Evolutionary conservation across 2,329 filamentous ascomycete genomes (phyloP).

Genomic region (Ceratocystis alfenasii): DNA sequence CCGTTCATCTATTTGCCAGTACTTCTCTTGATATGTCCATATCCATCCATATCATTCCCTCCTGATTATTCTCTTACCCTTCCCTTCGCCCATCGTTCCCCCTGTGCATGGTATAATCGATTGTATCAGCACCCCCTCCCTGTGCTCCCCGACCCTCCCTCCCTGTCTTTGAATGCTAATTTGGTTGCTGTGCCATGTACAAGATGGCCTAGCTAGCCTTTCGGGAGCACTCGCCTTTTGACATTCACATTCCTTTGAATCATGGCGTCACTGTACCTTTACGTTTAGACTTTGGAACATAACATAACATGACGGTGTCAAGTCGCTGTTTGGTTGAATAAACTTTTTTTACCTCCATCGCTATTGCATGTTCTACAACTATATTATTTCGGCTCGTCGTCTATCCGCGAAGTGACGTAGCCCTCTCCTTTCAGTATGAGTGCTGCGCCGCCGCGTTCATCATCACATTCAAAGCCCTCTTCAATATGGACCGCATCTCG

Average conservation of each 20-base stretch:
- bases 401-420: neutral
- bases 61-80: neutral
- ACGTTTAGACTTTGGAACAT: neutral
- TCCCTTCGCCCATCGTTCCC: neutral
- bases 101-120: neutral
- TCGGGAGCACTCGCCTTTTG: neutral
- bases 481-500: constrained; percentile 19
- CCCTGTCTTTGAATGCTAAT: neutral
- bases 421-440: neutral
- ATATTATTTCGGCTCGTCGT: neutral
- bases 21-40: neutral
- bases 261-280: neutral
- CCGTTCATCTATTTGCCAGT: neutral
- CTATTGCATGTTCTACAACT: neutral
- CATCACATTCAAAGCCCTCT: neutral
- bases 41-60: neutral
- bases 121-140: neutral
- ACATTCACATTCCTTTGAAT: neutral
- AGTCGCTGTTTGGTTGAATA: neutral
- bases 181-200: neutral
- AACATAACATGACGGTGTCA: neutral
- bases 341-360: neutral
- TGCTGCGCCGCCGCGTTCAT: constrained; percentile 5
- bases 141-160: neutral
- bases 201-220: neutral